A percentile compares a stretch with the other conserved stretches of the same genome.
Evolutionary conservation across 371 early-diverging fungal species (phyloP).

Genomic region (Lichtheimia corymbifera): DNA sequence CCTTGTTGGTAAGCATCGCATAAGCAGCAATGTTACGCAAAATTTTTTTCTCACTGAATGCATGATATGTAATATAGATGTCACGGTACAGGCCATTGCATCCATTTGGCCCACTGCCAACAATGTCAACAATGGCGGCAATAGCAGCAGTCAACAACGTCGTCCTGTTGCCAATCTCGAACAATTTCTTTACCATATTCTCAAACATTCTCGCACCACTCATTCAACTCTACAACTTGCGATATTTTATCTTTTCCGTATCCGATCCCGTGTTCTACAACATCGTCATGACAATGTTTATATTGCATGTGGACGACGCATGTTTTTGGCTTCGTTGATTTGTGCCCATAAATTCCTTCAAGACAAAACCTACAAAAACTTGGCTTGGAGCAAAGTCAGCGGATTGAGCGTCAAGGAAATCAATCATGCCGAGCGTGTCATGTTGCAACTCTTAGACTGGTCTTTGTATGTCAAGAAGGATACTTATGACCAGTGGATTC

Average conservation of each 20-base stretch:
- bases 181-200: slow-evolving; percentile 74
- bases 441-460: slow-evolving; percentile 75
- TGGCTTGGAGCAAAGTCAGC: slow-evolving; percentile 81
- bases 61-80: slow-evolving; percentile 26
- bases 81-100: slow-evolving; percentile 56
- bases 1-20: slow-evolving; percentile 40
- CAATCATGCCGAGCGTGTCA: slow-evolving; percentile 70
- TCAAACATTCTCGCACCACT: slow-evolving; percentile 77
- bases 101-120: slow-evolving; percentile 57
- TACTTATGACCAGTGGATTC: slow-evolving; percentile 56
- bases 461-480: slow-evolving; percentile 65
- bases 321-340: slow-evolving; percentile 80
- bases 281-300: slow-evolving; percentile 37
- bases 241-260: slow-evolving; percentile 69
- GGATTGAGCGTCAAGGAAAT: slow-evolving; percentile 72
- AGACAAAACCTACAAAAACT: slow-evolving; percentile 82
- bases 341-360: slow-evolving; percentile 80
- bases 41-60: background rate
- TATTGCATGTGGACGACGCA: slow-evolving; percentile 71
- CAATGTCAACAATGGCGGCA: slow-evolving; percentile 29
- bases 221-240: slow-evolving; percentile 81
- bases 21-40: slow-evolving; percentile 7
- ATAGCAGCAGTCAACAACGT: slow-evolving; percentile 3
- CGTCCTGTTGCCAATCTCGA: slow-evolving; percentile 64
- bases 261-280: slow-evolving; percentile 44